Base-by-base conservation (phyloP, 768 basidiomycete genomes). In the Pleurotus giganteus region DNA sequence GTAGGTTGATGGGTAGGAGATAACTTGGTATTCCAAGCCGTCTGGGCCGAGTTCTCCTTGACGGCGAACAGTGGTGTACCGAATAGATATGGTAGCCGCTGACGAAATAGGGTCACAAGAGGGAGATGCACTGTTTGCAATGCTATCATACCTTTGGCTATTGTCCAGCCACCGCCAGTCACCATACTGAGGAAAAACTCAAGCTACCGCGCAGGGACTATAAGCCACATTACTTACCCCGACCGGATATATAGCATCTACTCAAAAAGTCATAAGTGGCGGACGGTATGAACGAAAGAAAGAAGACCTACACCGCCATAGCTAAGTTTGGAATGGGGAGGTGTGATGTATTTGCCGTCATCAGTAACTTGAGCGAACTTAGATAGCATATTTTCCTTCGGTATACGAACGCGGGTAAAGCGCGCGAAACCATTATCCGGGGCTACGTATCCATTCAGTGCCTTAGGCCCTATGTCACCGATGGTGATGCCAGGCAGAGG, bases 211-310 rank as follows among this genome's bases (percentile, higher is more conserved):
- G 9, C 19, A 29, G 15, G 17, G 5, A 26, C 17, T 4, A 5
- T 17, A 44, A 2, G 39, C 39, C 37, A 32, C 50, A 11, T 5
- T 15, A 57, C 78, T 60, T 63, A 88, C 86, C 70, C 73, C 24
- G 88, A 79, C 11, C 88, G 83, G 47, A 88, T 86, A 63, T 85
- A 86, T 46, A 89, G 65, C 88, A 90, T 89, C 87, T 88, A 60
- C 2, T 13, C 34, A 29, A 6, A 17, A 12, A 17, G 32, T 4
- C 21, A 58, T 21, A 19, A 17, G 5, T 44, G 11, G 36, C 32
- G 26, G 31, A 51, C 12, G 27, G 34, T 1, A 21, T 9, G 39
- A 51, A 23, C 15, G 57, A 32, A 37, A 42, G 41, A 41, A 15
- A 42, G 26, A 4, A 54, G 21, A 77, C 83, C 62, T 63, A 89